These are phyloP conservation scores for Leccinum disarticulatum DNA, from an alignment of 768 basidiomycete genomes.

Conservation along the genomic window DNA sequence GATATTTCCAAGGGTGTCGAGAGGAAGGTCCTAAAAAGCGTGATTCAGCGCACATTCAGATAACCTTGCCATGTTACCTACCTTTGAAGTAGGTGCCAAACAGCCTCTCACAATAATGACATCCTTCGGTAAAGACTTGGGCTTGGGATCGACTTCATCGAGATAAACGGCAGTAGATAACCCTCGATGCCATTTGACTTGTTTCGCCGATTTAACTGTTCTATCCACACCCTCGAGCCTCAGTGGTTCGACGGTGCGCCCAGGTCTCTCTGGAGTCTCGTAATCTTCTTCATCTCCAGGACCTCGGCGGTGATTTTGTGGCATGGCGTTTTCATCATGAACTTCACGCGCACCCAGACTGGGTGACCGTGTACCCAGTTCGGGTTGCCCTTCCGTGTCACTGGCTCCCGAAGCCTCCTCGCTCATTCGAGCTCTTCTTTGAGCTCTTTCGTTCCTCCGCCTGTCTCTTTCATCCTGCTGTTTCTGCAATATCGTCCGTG, in stretches of 20 bases:
- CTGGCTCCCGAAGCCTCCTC: conserved; percentile 30
- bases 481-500: conserved; percentile 65
- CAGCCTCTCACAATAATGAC: conserved; percentile 56
- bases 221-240: conserved; percentile 37
- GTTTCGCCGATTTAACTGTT: conserved; percentile 39
- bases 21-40: conserved; percentile 46
- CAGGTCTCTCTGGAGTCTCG: conserved; percentile 55
- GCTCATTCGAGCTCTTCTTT: conserved; percentile 52
- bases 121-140: conserved; percentile 43
- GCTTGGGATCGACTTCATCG: conserved; percentile 59
- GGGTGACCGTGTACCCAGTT: conserved; percentile 8
- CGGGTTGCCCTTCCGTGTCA: conserved; percentile 33
- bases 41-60: conserved; percentile 5
- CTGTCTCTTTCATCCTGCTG: conserved; percentile 60
- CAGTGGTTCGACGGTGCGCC: conserved; percentile 41
- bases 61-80: conserved; percentile 25
- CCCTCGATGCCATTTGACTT: conserved; percentile 79
- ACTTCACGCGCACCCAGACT: conserved; percentile 4
- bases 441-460: conserved; percentile 58
- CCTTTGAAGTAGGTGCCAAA: conserved; percentile 67
- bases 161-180: conserved; percentile 61
- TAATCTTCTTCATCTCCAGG: conserved; percentile 85
- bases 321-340: conserved; percentile 29
- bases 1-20: conserved; percentile 76
- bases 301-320: conserved; percentile 52